phyloP scores from a whole-genome alignment of 2,329 filamentous ascomycete genomes.

The Botrytis medusae region DNA sequence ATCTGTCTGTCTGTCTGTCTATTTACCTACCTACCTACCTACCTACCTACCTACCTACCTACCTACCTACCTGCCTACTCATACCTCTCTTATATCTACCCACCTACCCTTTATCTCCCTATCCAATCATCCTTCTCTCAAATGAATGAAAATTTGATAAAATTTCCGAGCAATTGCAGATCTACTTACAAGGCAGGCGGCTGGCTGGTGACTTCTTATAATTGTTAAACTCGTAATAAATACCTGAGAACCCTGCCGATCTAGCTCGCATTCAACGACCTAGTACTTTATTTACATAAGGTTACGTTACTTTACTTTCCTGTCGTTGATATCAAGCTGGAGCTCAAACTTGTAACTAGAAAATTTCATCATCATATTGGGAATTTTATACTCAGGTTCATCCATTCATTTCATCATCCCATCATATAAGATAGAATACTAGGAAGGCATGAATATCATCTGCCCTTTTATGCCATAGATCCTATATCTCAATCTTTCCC shows the following conservation, averaged over 20 bases:
- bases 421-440: background rate
- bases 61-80: background rate
- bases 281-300: background rate
- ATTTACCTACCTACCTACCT: too few relatives aligned
- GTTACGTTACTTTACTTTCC: background rate
- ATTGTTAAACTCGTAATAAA: background rate
- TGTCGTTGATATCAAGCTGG: background rate
- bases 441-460: background rate
- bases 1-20: too few relatives aligned
- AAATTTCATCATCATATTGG: background rate
- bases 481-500: background rate
- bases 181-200: background rate
- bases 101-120: background rate
- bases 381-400: background rate
- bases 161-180: conserved; percentile 1
- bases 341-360: background rate
- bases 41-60: too few relatives aligned
- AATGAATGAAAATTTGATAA: background rate
- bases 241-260: background rate
- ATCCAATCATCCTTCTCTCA: background rate
- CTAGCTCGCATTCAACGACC: background rate
- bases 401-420: background rate
- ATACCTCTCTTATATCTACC: background rate
- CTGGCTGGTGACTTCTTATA: background rate
- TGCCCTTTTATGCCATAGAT: background rate